A percentile compares a stretch with the other conserved stretches of the same genome.
phyloP scores from a whole-genome alignment of 2,329 filamentous ascomycete species.

The Fusarium buharicum region DNA sequence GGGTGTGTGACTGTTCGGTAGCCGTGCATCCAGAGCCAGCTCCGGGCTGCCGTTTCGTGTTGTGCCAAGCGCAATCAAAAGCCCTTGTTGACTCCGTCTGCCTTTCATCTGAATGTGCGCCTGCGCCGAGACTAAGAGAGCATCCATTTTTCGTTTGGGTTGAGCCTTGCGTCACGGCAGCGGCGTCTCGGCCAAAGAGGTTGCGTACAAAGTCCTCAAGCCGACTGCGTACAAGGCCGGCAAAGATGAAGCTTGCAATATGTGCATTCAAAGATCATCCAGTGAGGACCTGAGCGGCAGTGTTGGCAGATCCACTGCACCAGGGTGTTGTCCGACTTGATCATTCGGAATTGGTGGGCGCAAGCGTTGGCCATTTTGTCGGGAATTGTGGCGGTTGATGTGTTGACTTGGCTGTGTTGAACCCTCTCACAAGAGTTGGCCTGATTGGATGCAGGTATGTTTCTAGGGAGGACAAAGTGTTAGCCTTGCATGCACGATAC shows the following conservation, averaged over 20 bases:
- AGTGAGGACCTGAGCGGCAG: slow-evolving; percentile 72
- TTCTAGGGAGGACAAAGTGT: slow-evolving; percentile 36
- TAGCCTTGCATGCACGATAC: slow-evolving; percentile 41
- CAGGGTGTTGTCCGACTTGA: slow-evolving; percentile 73
- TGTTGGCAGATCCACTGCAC: slow-evolving; percentile 74
- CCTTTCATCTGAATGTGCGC: slow-evolving; percentile 28
- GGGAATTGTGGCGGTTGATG: slow-evolving; percentile 26
- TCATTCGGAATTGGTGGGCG: slow-evolving; percentile 70
- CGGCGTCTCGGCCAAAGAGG: slow-evolving; percentile 20
- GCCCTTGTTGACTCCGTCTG: slow-evolving; percentile 28
- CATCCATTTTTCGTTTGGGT: slow-evolving; percentile 25
- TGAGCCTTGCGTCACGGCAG: slow-evolving; percentile 1
- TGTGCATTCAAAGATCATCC: slow-evolving; percentile 75
- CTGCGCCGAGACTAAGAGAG: slow-evolving; percentile 37
- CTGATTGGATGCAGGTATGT: slow-evolving; percentile 40
- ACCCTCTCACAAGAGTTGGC: slow-evolving; percentile 37
- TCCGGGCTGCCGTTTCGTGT: slow-evolving; percentile 38
- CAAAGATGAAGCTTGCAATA: slow-evolving; percentile 76
- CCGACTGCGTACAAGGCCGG: slow-evolving; percentile 63
- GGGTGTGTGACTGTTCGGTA: slow-evolving; percentile 34
- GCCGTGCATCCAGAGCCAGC: slow-evolving; percentile 42
- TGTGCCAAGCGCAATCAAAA: slow-evolving; percentile 39
- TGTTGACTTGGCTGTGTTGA: slow-evolving; percentile 27
- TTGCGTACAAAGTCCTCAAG: slow-evolving; percentile 35
- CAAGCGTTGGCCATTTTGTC: slow-evolving; percentile 64